Percentiles rank a stretch among this genome's conserved stretches.
phyloP scores from a whole-genome alignment of 192 early-diverging fungal species.

The Linnemannia elongata region DNA sequence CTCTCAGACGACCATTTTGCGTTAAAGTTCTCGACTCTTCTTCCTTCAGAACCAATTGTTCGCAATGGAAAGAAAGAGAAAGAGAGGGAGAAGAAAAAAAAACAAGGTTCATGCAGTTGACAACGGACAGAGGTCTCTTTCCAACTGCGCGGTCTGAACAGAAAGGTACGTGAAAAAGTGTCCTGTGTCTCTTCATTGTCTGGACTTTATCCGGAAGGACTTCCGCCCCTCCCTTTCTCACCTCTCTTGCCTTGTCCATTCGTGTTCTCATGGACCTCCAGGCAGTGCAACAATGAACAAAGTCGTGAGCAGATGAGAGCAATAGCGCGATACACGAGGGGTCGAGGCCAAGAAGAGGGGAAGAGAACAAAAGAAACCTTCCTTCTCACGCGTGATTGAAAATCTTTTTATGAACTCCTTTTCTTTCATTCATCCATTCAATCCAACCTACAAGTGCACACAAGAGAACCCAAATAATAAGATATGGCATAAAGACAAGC shows the following conservation, averaged over 20 bases:
- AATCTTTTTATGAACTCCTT: no score
- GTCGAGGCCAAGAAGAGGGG: no score
- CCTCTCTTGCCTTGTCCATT: no score
- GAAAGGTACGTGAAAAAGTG: background rate
- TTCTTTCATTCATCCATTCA: background rate
- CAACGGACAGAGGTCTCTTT: background rate
- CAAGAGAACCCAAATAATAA: background rate
- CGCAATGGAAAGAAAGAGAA: background rate
- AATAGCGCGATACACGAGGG: no score
- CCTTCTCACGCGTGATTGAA: no score
- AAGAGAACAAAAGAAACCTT: no score
- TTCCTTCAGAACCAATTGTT: no score
- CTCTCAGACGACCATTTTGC: no score
- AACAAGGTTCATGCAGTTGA: background rate
- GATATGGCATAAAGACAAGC: background rate
- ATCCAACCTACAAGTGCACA: background rate
- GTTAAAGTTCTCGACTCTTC: no score
- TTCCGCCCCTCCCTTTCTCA: background rate
- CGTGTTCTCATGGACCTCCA: no score
- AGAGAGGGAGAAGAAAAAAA: background rate
- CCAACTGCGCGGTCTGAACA: background rate
- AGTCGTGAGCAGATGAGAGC: no score
- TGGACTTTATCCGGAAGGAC: background rate
- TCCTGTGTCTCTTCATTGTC: background rate
- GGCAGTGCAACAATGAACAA: no score